Base-by-base conservation (phyloP, 148 eudicot species). In the Arbutus unedo region DNA sequence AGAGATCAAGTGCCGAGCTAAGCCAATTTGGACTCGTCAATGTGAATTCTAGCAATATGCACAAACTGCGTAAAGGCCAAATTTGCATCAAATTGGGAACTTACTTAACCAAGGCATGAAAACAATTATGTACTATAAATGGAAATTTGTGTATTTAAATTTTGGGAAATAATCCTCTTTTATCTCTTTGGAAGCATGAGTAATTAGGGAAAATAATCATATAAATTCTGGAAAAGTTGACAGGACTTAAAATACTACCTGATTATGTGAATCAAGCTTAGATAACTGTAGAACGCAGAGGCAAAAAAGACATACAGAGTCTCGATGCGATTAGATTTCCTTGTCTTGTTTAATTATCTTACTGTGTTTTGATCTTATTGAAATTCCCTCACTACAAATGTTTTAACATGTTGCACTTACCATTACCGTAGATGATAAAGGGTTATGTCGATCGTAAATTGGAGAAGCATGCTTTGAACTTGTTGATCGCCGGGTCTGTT, bases 401-500 rank as follows among this genome's bases (percentile, higher is more conserved):
- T 16, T 6, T 15, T 43, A 10, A 47, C 18, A 6, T 23, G 59
- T 51, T 75, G 78, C 78, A 14, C 55, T 50, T 76, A 5, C 82
- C 51, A 51, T 47, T 21, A 51, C 10, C 85, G 81, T 85, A 95
- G 98, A 93, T 82, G 59, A 92, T 89, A 80, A 92, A 89, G 76
- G 93, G 91, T 7, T 13, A 87, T 64, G 88, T 85, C 7, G 86
- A 54, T 41, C 67, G 16, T 45, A 88, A 81, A 77, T 50, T 88
- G 43, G 96, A 95, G 83, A 84, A 75, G 15, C 89, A 89, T 75
- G 94, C 93, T 3, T 50, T 93, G 82, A 92, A 89, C 82, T 81
- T 93, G 91, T 81, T 93, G 31, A 79, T 95, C 25, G 96, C 92
- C 5, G 98, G 98, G 7, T 83, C 97, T 8, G 57, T 84, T 56